phyloP scores from a whole-genome alignment of 345 rosid genomes.

The Euphorbia pulcherrima region DNA sequence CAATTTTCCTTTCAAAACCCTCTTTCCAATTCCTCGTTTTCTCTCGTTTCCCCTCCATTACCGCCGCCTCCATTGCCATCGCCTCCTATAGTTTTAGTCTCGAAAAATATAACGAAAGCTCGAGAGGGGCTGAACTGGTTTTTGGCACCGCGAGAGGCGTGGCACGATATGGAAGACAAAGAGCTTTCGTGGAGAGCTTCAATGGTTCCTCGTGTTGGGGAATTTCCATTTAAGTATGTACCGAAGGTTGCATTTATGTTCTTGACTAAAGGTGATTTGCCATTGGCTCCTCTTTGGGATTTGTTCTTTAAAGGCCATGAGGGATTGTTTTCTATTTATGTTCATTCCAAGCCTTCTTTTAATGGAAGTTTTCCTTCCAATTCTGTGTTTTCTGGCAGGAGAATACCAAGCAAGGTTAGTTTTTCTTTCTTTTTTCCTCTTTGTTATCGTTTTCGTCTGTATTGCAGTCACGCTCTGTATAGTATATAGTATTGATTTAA shows the following conservation, averaged over 20 bases:
- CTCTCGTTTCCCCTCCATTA: conserved; percentile 2
- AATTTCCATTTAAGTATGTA: conserved; percentile 2
- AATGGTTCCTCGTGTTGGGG: conserved; percentile 11
- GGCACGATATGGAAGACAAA: conserved; percentile 20
- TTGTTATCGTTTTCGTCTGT: not conserved
- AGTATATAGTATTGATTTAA: no score
- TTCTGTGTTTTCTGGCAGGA: conserved; percentile 19
- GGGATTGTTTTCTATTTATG: conserved; percentile 18
- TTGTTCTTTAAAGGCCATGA: conserved; percentile 24
- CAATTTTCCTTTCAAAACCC: conserved; percentile 13
- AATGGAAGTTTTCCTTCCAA: conserved; percentile 8
- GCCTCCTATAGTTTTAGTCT: not conserved
- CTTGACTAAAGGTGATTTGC: conserved; percentile 9
- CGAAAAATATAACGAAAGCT: not conserved
- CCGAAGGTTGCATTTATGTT: conserved; percentile 28
- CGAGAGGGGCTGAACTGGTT: conserved; percentile 6
- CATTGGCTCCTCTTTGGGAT: conserved; percentile 25
- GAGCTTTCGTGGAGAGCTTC: conserved; percentile 29
- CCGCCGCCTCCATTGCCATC: conserved; percentile 4
- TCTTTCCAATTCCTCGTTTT: not conserved
- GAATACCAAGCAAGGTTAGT: conserved; percentile 28
- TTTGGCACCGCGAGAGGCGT: conserved; percentile 3
- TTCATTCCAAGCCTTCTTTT: conserved; percentile 16
- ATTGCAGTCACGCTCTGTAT: no score
- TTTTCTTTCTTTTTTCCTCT: not conserved